Evolutionary conservation across 2,329 filamentous ascomycete species (phyloP).

Genomic region (Sphaerostilbella broomeana): DNA sequence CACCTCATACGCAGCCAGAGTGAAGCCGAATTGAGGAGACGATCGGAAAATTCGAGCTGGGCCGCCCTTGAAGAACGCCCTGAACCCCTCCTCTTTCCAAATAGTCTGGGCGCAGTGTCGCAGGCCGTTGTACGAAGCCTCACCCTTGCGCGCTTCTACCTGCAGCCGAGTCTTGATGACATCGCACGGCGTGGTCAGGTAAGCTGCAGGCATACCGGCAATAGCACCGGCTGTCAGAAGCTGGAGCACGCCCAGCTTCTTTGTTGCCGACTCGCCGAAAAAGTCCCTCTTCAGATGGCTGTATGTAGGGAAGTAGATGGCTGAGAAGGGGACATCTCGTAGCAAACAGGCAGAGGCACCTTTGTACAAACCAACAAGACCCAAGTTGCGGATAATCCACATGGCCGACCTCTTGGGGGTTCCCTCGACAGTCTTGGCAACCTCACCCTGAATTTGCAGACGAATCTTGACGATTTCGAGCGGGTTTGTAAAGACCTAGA

Average conservation of each 20-base stretch:
- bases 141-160: conserved; percentile 94
- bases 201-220: conserved; percentile 83
- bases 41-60: conserved; percentile 91
- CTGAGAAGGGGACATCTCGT: conserved; percentile 94
- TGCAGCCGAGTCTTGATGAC: conserved; percentile 99
- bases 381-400: conserved; percentile 95
- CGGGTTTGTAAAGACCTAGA: conserved; percentile 88
- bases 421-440: conserved; percentile 78
- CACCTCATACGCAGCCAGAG: conserved; percentile 89
- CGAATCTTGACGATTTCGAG: conserved; percentile 99
- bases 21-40: conserved; percentile 97
- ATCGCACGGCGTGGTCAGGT: conserved; percentile 94
- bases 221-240: conserved; percentile 93
- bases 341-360: conserved; percentile 89
- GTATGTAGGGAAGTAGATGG: conserved; percentile 98
- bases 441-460: conserved; percentile 92
- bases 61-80: conserved; percentile 97
- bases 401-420: conserved; percentile 85
- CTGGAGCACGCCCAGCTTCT: conserved; percentile 85
- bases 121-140: conserved; percentile 78
- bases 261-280: conserved; percentile 81
- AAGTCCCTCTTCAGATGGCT: conserved; percentile 88
- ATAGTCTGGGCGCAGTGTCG: conserved; percentile 81
- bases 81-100: conserved; percentile 84
- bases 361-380: conserved; percentile 93